These are phyloP conservation scores for Backusella tuberculispora DNA, from an alignment of 192 early-diverging fungal genomes.

Conservation along the genomic window DNA sequence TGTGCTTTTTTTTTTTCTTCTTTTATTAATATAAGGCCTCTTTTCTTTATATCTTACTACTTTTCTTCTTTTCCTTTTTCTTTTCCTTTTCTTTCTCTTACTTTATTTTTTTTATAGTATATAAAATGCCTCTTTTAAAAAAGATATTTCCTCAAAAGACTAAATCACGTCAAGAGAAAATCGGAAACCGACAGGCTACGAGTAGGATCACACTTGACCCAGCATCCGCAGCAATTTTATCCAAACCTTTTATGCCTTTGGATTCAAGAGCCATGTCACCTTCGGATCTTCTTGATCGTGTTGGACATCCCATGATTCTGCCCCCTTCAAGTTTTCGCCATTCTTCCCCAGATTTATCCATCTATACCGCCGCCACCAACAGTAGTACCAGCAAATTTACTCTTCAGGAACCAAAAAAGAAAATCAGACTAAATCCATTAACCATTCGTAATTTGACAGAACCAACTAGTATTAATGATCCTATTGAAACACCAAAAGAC, in stretches of 20 bases:
- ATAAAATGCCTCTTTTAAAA: neutral
- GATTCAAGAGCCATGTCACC: constrained; percentile 33
- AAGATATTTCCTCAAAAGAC: constrained; percentile 4
- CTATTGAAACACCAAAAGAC: neutral
- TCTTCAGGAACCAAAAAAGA: neutral
- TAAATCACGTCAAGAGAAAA: neutral
- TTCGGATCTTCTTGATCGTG: constrained; percentile 37
- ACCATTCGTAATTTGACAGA: neutral
- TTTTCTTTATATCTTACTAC: too few species aligned
- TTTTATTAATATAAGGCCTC: neutral
- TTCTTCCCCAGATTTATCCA: neutral
- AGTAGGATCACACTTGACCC: constrained; percentile 9
- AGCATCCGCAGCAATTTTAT: constrained; percentile 19
- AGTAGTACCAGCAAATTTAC: neutral
- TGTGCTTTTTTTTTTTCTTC: neutral
- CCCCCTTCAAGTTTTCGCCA: neutral
- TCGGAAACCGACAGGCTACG: neutral
- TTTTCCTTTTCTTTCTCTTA: neutral
- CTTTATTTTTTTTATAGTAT: neutral
- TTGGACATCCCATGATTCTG: constrained; percentile 30
- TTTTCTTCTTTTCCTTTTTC: neutral
- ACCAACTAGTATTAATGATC: neutral
- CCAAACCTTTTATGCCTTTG: constrained; percentile 29
- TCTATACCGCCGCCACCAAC: neutral
- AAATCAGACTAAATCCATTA: neutral